Conservation (phyloP, 352 stramenopile species). For the Phytopythium kandeliae region DNA sequence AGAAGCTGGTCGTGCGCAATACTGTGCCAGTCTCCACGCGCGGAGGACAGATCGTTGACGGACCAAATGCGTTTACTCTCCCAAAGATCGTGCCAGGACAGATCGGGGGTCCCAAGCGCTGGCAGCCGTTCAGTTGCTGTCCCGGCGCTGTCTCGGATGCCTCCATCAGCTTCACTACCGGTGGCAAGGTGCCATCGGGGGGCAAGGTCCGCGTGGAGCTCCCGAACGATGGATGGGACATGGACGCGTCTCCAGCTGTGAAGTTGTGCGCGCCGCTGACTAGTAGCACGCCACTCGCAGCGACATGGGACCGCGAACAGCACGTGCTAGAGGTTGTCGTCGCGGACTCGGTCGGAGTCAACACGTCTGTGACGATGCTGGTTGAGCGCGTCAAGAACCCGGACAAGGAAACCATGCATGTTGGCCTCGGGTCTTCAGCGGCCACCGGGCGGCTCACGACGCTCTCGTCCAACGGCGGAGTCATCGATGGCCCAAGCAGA, state of each 20-base stretch:
- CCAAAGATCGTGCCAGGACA: slow-evolving; percentile 44
- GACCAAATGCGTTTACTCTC: slow-evolving; percentile 36
- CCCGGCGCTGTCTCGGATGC: slow-evolving; percentile 45
- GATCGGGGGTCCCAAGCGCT: slow-evolving; percentile 32
- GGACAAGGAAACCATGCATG: slow-evolving; percentile 28
- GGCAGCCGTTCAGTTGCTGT: slow-evolving; percentile 57
- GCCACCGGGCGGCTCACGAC: slow-evolving; percentile 39
- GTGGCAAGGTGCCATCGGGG: slow-evolving; percentile 26
- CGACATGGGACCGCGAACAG: slow-evolving; percentile 39
- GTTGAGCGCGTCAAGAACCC: slow-evolving; percentile 49
- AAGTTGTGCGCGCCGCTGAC: slow-evolving; percentile 25
- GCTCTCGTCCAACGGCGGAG: slow-evolving; percentile 32
- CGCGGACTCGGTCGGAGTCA: slow-evolving; percentile 18
- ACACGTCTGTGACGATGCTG: slow-evolving; percentile 31
- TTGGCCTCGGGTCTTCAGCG: slow-evolving; percentile 2
- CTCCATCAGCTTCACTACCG: slow-evolving; percentile 37
- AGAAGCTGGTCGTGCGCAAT: slow-evolving; percentile 48
- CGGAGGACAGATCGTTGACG: slow-evolving; percentile 61
- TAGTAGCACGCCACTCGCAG: slow-evolving; percentile 22
- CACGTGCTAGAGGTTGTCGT: slow-evolving; percentile 52
- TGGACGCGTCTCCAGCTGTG: slow-evolving; percentile 38
- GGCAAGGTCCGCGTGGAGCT: slow-evolving; percentile 53
- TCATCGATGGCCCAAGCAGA: slow-evolving; percentile 53
- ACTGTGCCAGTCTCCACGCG: slow-evolving; percentile 49
- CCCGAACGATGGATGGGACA: slow-evolving; percentile 47